A percentile compares a stretch with the other conserved stretches of the same genome.
Evolutionary conservation across 2,329 filamentous ascomycete species (phyloP).

Genomic region (Diaporthe helianthi): DNA sequence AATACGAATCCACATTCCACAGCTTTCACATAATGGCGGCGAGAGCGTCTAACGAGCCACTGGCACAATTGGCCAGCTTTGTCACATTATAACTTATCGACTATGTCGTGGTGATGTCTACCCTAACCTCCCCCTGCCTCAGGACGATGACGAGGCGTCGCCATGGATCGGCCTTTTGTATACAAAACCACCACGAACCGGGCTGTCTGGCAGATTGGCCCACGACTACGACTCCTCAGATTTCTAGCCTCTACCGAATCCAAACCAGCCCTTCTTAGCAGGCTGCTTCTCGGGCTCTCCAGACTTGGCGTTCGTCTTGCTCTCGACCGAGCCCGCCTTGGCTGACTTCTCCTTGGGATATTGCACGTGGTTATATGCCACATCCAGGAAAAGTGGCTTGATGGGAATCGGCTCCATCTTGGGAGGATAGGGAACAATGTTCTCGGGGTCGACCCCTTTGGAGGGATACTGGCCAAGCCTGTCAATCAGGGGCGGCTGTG

Average conservation of each 20-base stretch:
- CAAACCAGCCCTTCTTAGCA: constrained; percentile 79
- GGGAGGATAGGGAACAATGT: constrained; percentile 87
- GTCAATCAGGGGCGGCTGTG: constrained; percentile 70
- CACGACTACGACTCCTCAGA: not conserved
- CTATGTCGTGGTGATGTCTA: constrained; percentile 4
- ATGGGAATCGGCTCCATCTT: constrained; percentile 83
- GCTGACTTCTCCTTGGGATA: constrained; percentile 72
- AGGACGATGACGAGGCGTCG: not conserved
- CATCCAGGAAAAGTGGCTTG: constrained; percentile 94
- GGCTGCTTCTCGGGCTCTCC: constrained; percentile 53
- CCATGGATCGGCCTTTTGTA: constrained; percentile 3
- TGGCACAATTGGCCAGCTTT: not conserved
- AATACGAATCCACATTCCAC: constrained; percentile 19
- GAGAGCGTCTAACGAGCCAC: not conserved
- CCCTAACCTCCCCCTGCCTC: not conserved
- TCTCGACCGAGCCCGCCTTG: constrained; percentile 39
- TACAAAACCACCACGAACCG: not conserved
- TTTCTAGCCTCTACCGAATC: constrained; percentile 63
- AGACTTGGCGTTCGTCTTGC: constrained; percentile 40
- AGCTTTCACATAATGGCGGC: not conserved
- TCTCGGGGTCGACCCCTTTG: constrained; percentile 74
- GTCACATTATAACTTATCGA: constrained; percentile 7
- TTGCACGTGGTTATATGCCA: constrained; percentile 96
- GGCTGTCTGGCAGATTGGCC: not conserved
- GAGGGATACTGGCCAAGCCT: constrained; percentile 77